Percentiles rank a stretch among this genome's conserved stretches.
Conservation (phyloP, 1,139 yeast genomes). For the Lodderomyces margitis region DNA sequence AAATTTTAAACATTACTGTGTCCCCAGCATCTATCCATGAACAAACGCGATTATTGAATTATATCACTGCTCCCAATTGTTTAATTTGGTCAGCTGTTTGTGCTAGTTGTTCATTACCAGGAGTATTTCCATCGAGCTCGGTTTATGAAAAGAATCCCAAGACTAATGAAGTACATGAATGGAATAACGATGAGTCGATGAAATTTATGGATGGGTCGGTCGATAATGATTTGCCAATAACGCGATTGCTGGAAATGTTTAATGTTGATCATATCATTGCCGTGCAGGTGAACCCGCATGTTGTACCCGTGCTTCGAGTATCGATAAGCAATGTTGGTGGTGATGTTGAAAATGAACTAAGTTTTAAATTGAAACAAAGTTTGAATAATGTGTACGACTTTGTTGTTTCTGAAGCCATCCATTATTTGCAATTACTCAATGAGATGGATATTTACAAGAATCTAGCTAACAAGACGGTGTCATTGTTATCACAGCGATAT, state of each 20-base stretch:
- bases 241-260: slow-evolving; percentile 90
- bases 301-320: slow-evolving; percentile 76
- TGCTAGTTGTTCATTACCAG: slow-evolving; percentile 94
- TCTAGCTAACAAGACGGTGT: slow-evolving; percentile 65
- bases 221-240: slow-evolving; percentile 87
- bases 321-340: slow-evolving; percentile 74
- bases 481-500: slow-evolving; percentile 80
- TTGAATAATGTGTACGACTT: slow-evolving; percentile 60
- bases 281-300: slow-evolving; percentile 96
- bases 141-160: slow-evolving; percentile 78
- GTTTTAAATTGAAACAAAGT: slow-evolving; percentile 52
- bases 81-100: slow-evolving; percentile 85
- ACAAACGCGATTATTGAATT: slow-evolving; percentile 45
- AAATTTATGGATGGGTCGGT: slow-evolving; percentile 96
- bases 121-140: slow-evolving; percentile 82
- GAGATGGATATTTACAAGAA: slow-evolving; percentile 78
- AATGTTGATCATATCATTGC: slow-evolving; percentile 96
- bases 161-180: slow-evolving; percentile 66
- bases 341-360: slow-evolving; percentile 58
- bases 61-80: slow-evolving; percentile 50
- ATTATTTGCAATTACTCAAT: slow-evolving; percentile 66
- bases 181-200: slow-evolving; percentile 78
- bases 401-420: slow-evolving; percentile 69
- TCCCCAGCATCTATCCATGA: slow-evolving; percentile 66
- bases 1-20: slow-evolving; percentile 54